Evolutionary conservation across 805 yeast genomes (phyloP).

Genomic region (Candida caryicola): DNA sequence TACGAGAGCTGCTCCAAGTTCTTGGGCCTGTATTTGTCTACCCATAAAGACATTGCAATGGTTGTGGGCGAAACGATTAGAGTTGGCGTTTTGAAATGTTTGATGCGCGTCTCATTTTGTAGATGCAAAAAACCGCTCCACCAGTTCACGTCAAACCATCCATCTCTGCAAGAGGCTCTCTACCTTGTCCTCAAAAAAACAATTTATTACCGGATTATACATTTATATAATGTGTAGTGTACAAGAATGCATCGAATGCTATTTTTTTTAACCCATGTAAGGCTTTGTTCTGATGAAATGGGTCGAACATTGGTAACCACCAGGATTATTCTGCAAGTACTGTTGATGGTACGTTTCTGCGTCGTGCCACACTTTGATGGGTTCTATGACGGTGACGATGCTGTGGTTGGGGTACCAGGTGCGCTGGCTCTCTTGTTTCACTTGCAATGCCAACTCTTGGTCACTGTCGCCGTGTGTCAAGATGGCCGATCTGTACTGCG

Average conservation of each 20-base stretch:
- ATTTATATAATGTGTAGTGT: too few relatives aligned
- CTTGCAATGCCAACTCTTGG: conserved; percentile 39
- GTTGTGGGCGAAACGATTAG: too few relatives aligned
- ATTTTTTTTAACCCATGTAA: conserved; percentile 12
- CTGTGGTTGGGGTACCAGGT: conserved; percentile 70
- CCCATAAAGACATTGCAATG: conserved; percentile 96
- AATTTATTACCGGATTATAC: background rate
- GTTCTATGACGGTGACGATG: conserved; percentile 69
- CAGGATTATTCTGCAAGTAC: conserved; percentile 76
- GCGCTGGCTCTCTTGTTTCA: conserved; percentile 57
- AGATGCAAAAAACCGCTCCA: too few relatives aligned
- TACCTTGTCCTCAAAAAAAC: too few relatives aligned
- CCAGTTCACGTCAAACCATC: too few relatives aligned
- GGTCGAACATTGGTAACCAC: conserved; percentile 87
- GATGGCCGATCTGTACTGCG: conserved; percentile 86
- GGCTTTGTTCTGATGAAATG: conserved; percentile 74
- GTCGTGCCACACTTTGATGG: conserved; percentile 71
- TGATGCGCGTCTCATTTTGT: too few relatives aligned
- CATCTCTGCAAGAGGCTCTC: too few relatives aligned
- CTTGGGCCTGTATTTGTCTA: conserved; percentile 87
- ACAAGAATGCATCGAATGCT: background rate
- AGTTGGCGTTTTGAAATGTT: too few relatives aligned
- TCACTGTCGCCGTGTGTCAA: conserved; percentile 61
- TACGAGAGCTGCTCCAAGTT: conserved; percentile 60
- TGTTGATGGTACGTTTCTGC: conserved; percentile 95